A percentile compares a stretch with the other conserved stretches of the same genome.
Conservation (phyloP, 768 basidiomycete genomes). For the Pholiota molesta region DNA sequence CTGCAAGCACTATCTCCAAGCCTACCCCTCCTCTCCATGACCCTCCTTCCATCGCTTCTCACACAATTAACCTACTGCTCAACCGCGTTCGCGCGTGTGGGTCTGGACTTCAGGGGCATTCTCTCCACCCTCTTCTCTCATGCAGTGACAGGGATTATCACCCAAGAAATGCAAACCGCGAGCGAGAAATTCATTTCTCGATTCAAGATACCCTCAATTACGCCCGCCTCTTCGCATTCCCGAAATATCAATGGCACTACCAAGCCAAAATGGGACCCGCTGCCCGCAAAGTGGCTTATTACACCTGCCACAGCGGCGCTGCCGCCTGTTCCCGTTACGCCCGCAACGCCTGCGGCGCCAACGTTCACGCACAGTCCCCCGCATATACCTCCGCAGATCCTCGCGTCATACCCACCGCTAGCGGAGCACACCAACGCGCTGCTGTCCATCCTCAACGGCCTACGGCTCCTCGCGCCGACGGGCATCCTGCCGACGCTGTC, state of each 20-base stretch:
- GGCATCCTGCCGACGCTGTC: constrained; percentile 55
- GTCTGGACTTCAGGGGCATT: constrained; percentile 82
- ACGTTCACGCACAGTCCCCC: constrained; percentile 36
- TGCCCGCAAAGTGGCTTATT: constrained; percentile 58
- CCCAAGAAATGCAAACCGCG: constrained; percentile 50
- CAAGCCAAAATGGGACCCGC: constrained; percentile 23
- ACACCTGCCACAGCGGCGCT: constrained; percentile 33
- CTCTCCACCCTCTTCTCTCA: constrained; percentile 67
- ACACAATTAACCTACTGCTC: constrained; percentile 96
- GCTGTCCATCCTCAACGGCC: constrained; percentile 72
- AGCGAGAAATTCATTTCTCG: constrained; percentile 38
- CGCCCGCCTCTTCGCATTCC: constrained; percentile 12
- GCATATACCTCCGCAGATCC: constrained; percentile 70
- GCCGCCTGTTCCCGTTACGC: constrained; percentile 29
- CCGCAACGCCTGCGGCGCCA: constrained; percentile 26
- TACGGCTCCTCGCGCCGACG: constrained; percentile 80
- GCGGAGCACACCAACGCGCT: constrained; percentile 75
- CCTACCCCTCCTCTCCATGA: constrained; percentile 61
- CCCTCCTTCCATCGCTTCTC: constrained; percentile 78
- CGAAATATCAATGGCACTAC: constrained; percentile 16
- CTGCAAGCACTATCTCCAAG: constrained; percentile 65
- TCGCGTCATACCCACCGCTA: constrained; percentile 76
- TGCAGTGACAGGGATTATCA: constrained; percentile 63
- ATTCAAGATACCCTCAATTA: constrained; percentile 26
- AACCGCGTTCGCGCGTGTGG: constrained; percentile 88